These are phyloP conservation scores for Puccinia sorghi DNA, from an alignment of 1,284 basidiomycete genomes.

Conservation along the genomic window DNA sequence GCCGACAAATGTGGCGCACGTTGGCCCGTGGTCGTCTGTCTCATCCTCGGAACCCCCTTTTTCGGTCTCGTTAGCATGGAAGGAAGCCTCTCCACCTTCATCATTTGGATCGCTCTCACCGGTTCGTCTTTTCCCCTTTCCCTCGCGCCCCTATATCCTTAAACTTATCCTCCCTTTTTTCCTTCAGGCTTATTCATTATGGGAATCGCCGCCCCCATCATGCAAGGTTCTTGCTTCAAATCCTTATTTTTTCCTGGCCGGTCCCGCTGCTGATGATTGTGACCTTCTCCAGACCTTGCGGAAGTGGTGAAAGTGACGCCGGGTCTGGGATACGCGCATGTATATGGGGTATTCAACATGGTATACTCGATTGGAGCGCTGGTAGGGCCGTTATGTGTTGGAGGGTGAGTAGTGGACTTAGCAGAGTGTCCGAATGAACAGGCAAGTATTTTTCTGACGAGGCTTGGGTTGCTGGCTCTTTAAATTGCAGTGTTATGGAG, in stretches of 20 bases:
- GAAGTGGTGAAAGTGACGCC: constrained; percentile 34
- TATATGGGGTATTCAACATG: constrained; percentile 44
- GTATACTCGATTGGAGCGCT: constrained; percentile 22
- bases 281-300: constrained; percentile 16
- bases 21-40: constrained; percentile 19
- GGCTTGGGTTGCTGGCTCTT: too few relatives aligned
- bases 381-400: constrained; percentile 33
- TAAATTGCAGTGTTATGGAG: neutral
- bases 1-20: constrained; percentile 29
- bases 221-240: constrained; percentile 37
- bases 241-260: neutral
- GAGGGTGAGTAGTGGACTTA: constrained; percentile 9
- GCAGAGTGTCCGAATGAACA: too few relatives aligned
- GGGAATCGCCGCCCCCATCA: constrained; percentile 23
- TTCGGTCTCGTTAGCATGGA: constrained; percentile 32
- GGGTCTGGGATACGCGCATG: constrained; percentile 38
- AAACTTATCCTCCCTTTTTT: neutral
- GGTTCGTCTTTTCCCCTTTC: neutral
- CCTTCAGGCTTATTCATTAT: constrained; percentile 30
- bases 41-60: constrained; percentile 20
- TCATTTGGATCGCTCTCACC: constrained; percentile 24
- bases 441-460: too few relatives aligned
- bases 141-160: neutral
- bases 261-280: neutral
- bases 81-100: constrained; percentile 27